A percentile compares a stretch with the other conserved stretches of the same genome.
These are phyloP conservation scores for Pulveroboletus sp. DNA, from an alignment of 768 basidiomycete genomes.

Conservation along the genomic window DNA sequence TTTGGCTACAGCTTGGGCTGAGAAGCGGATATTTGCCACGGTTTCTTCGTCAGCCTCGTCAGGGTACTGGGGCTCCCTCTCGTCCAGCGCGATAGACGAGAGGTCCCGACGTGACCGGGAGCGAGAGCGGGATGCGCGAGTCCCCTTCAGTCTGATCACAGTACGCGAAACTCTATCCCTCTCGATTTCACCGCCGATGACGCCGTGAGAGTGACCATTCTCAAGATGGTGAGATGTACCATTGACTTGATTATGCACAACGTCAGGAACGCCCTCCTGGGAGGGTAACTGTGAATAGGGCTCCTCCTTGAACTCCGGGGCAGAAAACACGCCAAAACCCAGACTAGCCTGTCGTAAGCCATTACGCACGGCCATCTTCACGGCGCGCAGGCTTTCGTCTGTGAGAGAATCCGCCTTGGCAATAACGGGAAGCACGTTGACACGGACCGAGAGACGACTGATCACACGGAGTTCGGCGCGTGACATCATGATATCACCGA, in stretches of 20 bases:
- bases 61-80: slow-evolving; percentile 50
- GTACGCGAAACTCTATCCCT: slow-evolving; percentile 61
- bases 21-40: slow-evolving; percentile 73
- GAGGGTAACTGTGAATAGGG: slow-evolving; percentile 9
- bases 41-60: slow-evolving; percentile 62
- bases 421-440: slow-evolving; percentile 79
- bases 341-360: slow-evolving; percentile 64
- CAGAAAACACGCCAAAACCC: slow-evolving; percentile 73
- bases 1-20: slow-evolving; percentile 62
- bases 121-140: slow-evolving; percentile 54
- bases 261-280: slow-evolving; percentile 13
- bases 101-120: slow-evolving; percentile 73
- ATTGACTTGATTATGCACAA: slow-evolving; percentile 26
- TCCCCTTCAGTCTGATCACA: slow-evolving; percentile 59
- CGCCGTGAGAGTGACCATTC: slow-evolving; percentile 19
- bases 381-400: slow-evolving; percentile 62
- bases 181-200: slow-evolving; percentile 41
- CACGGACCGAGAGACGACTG: slow-evolving; percentile 63
- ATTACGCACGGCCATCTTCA: slow-evolving; percentile 69
- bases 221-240: slow-evolving; percentile 28
- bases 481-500: slow-evolving; percentile 58
- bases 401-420: slow-evolving; percentile 80
- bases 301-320: slow-evolving; percentile 29
- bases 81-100: slow-evolving; percentile 52
- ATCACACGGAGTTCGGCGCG: slow-evolving; percentile 78